Percentiles rank a stretch among this genome's conserved stretches.
phyloP scores from a whole-genome alignment of 208 protist genomes.

The Leptomonas seymouri region DNA sequence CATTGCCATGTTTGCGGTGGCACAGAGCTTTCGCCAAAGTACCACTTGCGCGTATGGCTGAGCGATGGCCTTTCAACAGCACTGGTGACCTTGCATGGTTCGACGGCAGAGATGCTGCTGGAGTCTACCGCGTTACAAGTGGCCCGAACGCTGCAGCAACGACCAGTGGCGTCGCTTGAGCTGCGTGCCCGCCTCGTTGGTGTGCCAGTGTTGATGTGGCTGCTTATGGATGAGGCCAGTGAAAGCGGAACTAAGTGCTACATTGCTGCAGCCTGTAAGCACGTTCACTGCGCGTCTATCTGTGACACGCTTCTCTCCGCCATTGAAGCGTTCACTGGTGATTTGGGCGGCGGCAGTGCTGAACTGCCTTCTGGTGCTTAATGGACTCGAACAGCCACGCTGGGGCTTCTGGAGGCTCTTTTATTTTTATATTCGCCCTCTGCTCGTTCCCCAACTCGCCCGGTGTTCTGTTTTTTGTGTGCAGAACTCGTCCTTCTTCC shows the following conservation, averaged over 20 bases:
- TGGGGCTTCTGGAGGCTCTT: background rate
- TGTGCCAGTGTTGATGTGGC: slow-evolving; percentile 51
- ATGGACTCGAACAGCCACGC: too few species aligned
- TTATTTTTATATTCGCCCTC: background rate
- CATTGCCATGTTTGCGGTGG: slow-evolving; percentile 35
- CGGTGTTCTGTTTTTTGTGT: too few species aligned
- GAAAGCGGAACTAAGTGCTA: slow-evolving; percentile 7
- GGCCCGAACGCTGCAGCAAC: slow-evolving; percentile 9
- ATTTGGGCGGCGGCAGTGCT: background rate
- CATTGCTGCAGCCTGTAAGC: slow-evolving; percentile 42
- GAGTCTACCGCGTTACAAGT: slow-evolving; percentile 16
- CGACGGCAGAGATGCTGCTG: slow-evolving; percentile 44
- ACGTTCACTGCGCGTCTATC: slow-evolving; percentile 41
- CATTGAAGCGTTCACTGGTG: slow-evolving; percentile 22
- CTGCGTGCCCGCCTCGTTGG: slow-evolving; percentile 38
- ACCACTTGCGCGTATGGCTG: slow-evolving; percentile 34
- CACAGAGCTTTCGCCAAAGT: slow-evolving; percentile 19
- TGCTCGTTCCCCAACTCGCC: too few species aligned
- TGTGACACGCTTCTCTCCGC: slow-evolving; percentile 40
- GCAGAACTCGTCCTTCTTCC: too few species aligned
- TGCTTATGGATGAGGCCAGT: slow-evolving; percentile 19
- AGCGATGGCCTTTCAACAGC: slow-evolving; percentile 45
- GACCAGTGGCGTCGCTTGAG: background rate
- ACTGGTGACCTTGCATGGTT: slow-evolving; percentile 28
- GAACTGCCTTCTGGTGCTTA: background rate